A percentile compares a stretch with the other conserved stretches of the same genome.
Evolutionary conservation across 2,329 filamentous ascomycete species (phyloP).

Genomic region (Capronia epimyces): DNA sequence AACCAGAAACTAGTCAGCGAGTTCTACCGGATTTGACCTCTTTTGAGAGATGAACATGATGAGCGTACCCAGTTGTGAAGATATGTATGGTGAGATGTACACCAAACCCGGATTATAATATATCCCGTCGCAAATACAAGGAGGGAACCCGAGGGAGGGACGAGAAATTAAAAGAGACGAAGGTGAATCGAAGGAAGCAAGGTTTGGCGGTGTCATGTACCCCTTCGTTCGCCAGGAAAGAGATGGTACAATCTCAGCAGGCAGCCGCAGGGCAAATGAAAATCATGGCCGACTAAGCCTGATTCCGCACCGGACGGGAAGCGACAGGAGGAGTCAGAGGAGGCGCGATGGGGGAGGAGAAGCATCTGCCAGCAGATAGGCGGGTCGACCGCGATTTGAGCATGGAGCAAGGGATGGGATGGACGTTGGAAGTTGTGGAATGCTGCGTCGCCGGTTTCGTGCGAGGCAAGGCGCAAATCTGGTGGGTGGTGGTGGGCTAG

Average conservation of each 20-base stretch:
- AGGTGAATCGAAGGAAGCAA: conserved; percentile 22
- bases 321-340: conserved; percentile 20
- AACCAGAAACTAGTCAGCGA: background rate
- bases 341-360: conserved; percentile 20
- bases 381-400: conserved; percentile 23
- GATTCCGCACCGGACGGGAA: conserved; percentile 22
- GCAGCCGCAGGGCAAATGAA: conserved; percentile 31
- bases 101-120: conserved; percentile 18
- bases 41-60: background rate
- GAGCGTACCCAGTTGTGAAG: conserved; percentile 5
- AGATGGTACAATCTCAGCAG: conserved; percentile 30
- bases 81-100: conserved; percentile 25
- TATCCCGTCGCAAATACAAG: conserved; percentile 19
- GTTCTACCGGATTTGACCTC: background rate
- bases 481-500: conserved; percentile 14
- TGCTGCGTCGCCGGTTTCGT: conserved; percentile 29
- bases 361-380: conserved; percentile 26
- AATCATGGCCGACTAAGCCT: conserved; percentile 22
- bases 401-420: conserved; percentile 29
- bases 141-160: conserved; percentile 18
- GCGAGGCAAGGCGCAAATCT: conserved; percentile 24
- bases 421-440: conserved; percentile 32
- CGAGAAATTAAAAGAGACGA: conserved; percentile 25
- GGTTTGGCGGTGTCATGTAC: conserved; percentile 27
- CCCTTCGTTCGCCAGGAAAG: conserved; percentile 30